Evolutionary conservation across 2,329 filamentous ascomycete species (phyloP).

Genomic region (Colletotrichum sidae): DNA sequence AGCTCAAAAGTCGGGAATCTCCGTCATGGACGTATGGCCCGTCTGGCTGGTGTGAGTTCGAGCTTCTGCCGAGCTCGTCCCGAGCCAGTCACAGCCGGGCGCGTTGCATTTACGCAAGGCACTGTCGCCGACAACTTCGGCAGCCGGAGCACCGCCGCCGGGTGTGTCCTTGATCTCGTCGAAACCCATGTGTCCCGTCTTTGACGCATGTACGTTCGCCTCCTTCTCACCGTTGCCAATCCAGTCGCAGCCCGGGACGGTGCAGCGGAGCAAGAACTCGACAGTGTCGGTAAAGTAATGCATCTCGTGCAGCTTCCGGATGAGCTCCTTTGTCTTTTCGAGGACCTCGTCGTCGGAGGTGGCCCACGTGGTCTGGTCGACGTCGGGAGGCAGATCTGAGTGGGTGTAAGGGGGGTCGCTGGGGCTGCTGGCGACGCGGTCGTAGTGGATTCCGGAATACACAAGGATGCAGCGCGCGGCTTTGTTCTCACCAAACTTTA

Average conservation of each 20-base stretch:
- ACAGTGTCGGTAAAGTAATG: constrained; percentile 93
- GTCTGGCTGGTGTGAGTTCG: constrained; percentile 69
- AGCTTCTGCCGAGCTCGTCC: constrained; percentile 72
- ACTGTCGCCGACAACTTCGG: constrained; percentile 47
- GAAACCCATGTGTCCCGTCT: constrained; percentile 71
- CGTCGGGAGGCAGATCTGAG: constrained; percentile 73
- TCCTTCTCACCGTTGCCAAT: constrained; percentile 74
- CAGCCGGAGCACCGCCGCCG: constrained; percentile 52
- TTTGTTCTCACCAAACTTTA: constrained; percentile 81
- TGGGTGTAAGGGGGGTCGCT: constrained; percentile 67
- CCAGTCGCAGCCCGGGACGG: constrained; percentile 71
- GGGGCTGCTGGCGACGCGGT: constrained; percentile 82
- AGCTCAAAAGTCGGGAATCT: constrained; percentile 49
- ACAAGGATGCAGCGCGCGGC: constrained; percentile 80
- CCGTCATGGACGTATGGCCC: constrained; percentile 62
- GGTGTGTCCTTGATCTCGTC: constrained; percentile 72
- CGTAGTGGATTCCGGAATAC: constrained; percentile 95
- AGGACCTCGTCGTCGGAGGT: constrained; percentile 74
- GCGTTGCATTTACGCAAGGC: constrained; percentile 82
- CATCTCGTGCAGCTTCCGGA: constrained; percentile 71
- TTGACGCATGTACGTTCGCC: constrained; percentile 70
- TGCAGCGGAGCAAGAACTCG: constrained; percentile 82
- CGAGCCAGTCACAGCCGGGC: constrained; percentile 70
- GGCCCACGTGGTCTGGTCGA: constrained; percentile 75
- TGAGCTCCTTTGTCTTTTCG: constrained; percentile 73